Evolutionary conservation across 176 grass and related monocot species (phyloP).

Genomic region (Hyparrhenia diplandra): DNA sequence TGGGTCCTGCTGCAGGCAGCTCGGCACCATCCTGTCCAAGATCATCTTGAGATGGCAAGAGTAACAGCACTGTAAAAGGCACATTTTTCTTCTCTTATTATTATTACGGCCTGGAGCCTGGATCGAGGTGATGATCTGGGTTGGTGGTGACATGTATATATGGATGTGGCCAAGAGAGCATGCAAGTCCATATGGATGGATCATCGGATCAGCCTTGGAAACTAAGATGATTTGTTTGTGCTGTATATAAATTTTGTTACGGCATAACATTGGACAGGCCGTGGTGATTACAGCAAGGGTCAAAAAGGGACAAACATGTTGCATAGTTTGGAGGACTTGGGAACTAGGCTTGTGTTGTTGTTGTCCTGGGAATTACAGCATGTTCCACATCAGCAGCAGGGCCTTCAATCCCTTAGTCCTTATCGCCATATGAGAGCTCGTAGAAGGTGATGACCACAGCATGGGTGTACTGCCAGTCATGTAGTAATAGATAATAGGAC

Average conservation of each 20-base stretch:
- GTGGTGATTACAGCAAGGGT: slow-evolving; percentile 24
- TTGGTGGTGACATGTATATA: slow-evolving; percentile 1
- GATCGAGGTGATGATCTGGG: neutral
- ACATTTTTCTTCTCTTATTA: neutral
- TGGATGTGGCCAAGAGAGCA: neutral
- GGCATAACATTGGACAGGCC: neutral
- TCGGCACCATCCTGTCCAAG: slow-evolving; percentile 20
- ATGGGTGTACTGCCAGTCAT: too few species aligned
- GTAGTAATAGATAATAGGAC: too few species aligned
- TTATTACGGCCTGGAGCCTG: too few species aligned
- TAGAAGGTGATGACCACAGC: too few species aligned
- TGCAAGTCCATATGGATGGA: neutral
- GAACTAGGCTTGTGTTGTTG: neutral
- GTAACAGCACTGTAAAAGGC: neutral
- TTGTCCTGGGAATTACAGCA: neutral
- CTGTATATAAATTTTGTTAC: slow-evolving; percentile 8
- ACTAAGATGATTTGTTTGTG: slow-evolving; percentile 24
- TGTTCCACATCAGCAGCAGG: neutral
- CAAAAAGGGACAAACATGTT: slow-evolving; percentile 1
- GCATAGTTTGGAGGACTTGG: neutral
- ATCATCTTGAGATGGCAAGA: slow-evolving; percentile 20
- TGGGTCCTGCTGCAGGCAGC: slow-evolving; percentile 6
- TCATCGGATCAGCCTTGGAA: slow-evolving; percentile 10
- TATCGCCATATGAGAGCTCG: too few species aligned
- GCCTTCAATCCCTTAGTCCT: neutral